phyloP scores from a whole-genome alignment of 192 early-diverging fungal genomes.

The Phycomyces nitens region DNA sequence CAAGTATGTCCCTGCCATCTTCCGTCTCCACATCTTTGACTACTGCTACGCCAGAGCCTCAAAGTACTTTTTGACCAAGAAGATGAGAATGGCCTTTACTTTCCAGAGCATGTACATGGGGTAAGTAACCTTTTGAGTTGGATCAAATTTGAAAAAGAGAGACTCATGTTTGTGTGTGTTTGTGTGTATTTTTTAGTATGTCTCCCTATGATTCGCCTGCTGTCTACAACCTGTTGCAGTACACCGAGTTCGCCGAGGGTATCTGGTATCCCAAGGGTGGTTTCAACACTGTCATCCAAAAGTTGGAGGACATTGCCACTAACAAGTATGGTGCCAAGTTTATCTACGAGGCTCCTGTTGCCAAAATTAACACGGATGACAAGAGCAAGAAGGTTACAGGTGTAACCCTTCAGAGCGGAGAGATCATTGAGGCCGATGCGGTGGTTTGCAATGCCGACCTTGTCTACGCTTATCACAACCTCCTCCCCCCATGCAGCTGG shows the following conservation, averaged over 20 bases:
- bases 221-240: slow-evolving; percentile 50
- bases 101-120: slow-evolving; percentile 68
- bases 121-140: slow-evolving; percentile 29
- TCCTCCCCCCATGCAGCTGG: slow-evolving; percentile 43
- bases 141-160: too few species aligned
- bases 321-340: slow-evolving; percentile 39
- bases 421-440: slow-evolving; percentile 44
- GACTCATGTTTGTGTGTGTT: too few species aligned
- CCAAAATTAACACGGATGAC: slow-evolving; percentile 37
- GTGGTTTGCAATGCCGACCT: slow-evolving; percentile 56
- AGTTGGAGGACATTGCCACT: slow-evolving; percentile 42
- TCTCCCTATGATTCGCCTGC: slow-evolving; percentile 58
- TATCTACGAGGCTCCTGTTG: slow-evolving; percentile 38
- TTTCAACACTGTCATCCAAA: slow-evolving; percentile 47
- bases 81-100: slow-evolving; percentile 54
- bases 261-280: slow-evolving; percentile 59
- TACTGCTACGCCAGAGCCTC: slow-evolving; percentile 40
- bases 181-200: slow-evolving; percentile 45
- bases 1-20: slow-evolving; percentile 34
- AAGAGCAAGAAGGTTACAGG: slow-evolving; percentile 38
- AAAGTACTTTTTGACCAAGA: slow-evolving; percentile 46
- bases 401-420: slow-evolving; percentile 42
- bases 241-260: slow-evolving; percentile 53
- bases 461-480: slow-evolving; percentile 46
- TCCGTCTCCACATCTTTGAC: slow-evolving; percentile 43